Base-by-base conservation (phyloP, 2,329 filamentous ascomycete species). In the Aspergillus oerlinghausenensis region DNA sequence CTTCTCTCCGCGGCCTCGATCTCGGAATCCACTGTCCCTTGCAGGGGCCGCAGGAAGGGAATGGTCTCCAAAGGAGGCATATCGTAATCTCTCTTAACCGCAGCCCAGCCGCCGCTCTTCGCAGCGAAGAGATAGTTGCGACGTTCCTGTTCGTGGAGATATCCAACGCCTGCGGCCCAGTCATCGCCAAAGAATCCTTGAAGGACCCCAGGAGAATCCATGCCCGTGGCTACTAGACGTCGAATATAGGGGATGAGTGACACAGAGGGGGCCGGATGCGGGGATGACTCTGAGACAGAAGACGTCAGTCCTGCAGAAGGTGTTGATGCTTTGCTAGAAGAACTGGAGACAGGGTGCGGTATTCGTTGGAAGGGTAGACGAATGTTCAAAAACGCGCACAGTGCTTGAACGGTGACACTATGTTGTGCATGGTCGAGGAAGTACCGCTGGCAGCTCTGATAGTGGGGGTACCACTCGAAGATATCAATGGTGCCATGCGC, bases 111-210 rank as follows among this genome's bases (percentile, higher is more conserved):
- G 26, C 89, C 89, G 68, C 90, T 94, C 78, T 97, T 99, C 11
- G 92, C 90, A 0, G 93, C 90, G 70, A 97, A 97, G 35, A 99
- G 82, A 70, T 94, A 99, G 71, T 99, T 99, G 55, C 91, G 84
- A 52, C 94, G 84, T 75, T 99, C 94, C 62, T 89, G 87, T 72
- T 97, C 90, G 69, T 96, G 89, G 57, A 97, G 79, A 10, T 87
- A 85, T 0, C 92, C 89, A 50, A 97, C 82, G 1, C 94, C 94
- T 21, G 83, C 79, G 35, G 79, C 75, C 90, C 92, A 99, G 70
- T 96, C 88, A 62, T 97, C 90, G n/a, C 94, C 94, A 66, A 97
- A 99, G 77, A 97, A 96, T 10, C 92, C 92, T 69, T 96, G 90
- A 58, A 99, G 79, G n/a, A 97, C 87, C 0, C 86, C 86, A 0